phyloP scores from a whole-genome alignment of 352 stramenopile species.

The Pythium angustatum region DNA sequence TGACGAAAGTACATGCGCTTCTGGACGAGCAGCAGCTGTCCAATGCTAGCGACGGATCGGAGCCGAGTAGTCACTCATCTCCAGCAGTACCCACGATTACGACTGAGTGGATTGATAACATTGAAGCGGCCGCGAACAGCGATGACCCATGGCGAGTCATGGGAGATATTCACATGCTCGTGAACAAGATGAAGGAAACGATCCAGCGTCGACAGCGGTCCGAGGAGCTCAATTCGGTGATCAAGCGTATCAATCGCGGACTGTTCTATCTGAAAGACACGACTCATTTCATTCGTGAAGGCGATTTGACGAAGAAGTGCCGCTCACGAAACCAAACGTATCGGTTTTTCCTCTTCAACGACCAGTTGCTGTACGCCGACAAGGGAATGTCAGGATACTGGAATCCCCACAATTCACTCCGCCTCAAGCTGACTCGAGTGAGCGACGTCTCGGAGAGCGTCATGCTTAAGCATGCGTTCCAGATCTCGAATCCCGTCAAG shows the following conservation, averaged over 20 bases:
- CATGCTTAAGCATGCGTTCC: slow-evolving; percentile 78
- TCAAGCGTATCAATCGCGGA: slow-evolving; percentile 91
- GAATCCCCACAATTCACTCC: slow-evolving; percentile 85
- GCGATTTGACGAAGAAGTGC: slow-evolving; percentile 94
- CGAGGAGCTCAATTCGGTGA: slow-evolving; percentile 83
- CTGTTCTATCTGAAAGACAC: slow-evolving; percentile 93
- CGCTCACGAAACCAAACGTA: slow-evolving; percentile 86
- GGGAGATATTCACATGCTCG: slow-evolving; percentile 87
- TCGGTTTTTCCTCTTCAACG: slow-evolving; percentile 89
- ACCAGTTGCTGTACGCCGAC: slow-evolving; percentile 83
- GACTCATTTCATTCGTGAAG: slow-evolving; percentile 94
- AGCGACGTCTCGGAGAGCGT: slow-evolving; percentile 70
- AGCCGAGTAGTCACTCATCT: neutral
- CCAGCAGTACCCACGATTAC: slow-evolving; percentile 1
- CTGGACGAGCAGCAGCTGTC: slow-evolving; percentile 40
- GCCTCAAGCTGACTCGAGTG: slow-evolving; percentile 82
- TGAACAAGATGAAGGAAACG: slow-evolving; percentile 88
- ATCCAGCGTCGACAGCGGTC: slow-evolving; percentile 83
- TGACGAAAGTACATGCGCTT: slow-evolving; percentile 71
- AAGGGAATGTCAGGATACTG: slow-evolving; percentile 77
- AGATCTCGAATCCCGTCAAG: slow-evolving; percentile 85
- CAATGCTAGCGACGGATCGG: slow-evolving; percentile 28
- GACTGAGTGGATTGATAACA: slow-evolving; percentile 53
- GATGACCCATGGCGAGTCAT: slow-evolving; percentile 85
- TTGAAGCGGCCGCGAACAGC: slow-evolving; percentile 59